Evolutionary conservation across 129 eudicot genomes (phyloP).

Genomic region (Tagetes erecta): DNA sequence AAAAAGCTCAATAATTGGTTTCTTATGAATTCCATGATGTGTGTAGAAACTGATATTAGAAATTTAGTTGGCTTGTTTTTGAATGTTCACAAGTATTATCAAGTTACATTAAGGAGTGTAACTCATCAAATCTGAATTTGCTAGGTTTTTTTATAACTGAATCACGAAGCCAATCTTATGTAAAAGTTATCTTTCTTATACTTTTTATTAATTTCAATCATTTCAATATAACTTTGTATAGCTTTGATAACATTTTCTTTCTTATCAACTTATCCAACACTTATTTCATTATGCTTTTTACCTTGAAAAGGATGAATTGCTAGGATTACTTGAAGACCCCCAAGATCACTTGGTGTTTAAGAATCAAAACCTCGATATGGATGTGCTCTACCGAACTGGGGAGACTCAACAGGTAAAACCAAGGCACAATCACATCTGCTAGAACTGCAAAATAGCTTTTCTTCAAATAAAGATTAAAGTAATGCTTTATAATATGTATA

Average conservation of each 20-base stretch:
- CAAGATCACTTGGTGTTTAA: conserved; percentile 53
- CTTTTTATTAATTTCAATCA: background rate
- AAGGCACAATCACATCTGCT: background rate
- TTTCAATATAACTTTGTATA: background rate
- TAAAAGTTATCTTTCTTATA: background rate
- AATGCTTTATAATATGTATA: conserved; percentile 1
- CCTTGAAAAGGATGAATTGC: conserved; percentile 78
- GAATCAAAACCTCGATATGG: conserved; percentile 69
- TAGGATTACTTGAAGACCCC: conserved; percentile 67
- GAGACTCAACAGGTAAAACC: conserved; percentile 75
- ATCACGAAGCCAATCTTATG: background rate
- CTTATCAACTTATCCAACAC: background rate
- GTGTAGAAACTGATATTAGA: background rate
- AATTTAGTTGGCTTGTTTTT: background rate
- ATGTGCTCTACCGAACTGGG: conserved; percentile 77
- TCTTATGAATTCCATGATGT: background rate
- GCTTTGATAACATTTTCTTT: background rate
- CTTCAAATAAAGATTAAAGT: conserved; percentile 4
- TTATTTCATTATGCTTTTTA: conserved; percentile 15
- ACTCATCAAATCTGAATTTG: background rate
- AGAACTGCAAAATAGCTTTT: background rate
- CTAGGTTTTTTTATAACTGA: background rate
- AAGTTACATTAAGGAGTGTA: background rate
- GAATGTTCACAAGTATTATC: background rate
- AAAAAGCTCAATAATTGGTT: background rate